phyloP scores from a whole-genome alignment of 306 rosid species.

The Lathyrus tuberosus region DNA sequence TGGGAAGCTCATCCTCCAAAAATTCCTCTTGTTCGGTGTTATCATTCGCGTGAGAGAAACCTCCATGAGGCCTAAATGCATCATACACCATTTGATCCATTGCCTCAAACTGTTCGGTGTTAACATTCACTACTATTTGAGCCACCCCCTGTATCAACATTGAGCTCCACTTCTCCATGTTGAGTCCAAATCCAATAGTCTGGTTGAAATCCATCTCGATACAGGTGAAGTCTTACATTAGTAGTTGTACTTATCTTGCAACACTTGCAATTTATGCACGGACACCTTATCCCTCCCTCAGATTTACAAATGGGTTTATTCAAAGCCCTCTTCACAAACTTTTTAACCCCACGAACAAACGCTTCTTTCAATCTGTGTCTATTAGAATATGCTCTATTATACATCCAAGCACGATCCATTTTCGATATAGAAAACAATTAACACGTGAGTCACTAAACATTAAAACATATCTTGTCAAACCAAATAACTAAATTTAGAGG shows the following conservation, averaged over 20 bases:
- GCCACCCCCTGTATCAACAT: neutral
- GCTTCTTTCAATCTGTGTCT: neutral
- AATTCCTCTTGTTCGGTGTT: too few relatives aligned
- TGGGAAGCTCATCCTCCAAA: too few relatives aligned
- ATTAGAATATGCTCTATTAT: neutral
- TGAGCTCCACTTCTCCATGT: neutral
- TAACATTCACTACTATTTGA: neutral
- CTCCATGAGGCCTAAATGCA: too few relatives aligned
- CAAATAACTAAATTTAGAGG: too few relatives aligned
- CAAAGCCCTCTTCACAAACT: neutral
- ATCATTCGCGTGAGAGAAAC: too few relatives aligned
- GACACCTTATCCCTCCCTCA: neutral
- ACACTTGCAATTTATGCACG: neutral
- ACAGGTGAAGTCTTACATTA: neutral
- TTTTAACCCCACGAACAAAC: neutral
- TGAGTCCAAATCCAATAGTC: neutral
- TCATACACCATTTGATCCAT: too few relatives aligned
- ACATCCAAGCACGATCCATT: neutral
- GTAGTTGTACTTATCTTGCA: neutral
- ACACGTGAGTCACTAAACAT: too few relatives aligned
- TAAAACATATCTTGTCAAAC: too few relatives aligned
- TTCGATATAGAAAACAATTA: too few relatives aligned
- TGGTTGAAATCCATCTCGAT: neutral
- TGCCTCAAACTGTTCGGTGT: neutral
- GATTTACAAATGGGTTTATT: neutral